Evolutionary conservation across 192 early-diverging fungal genomes (phyloP).

Genomic region (Diversispora epigaea): DNA sequence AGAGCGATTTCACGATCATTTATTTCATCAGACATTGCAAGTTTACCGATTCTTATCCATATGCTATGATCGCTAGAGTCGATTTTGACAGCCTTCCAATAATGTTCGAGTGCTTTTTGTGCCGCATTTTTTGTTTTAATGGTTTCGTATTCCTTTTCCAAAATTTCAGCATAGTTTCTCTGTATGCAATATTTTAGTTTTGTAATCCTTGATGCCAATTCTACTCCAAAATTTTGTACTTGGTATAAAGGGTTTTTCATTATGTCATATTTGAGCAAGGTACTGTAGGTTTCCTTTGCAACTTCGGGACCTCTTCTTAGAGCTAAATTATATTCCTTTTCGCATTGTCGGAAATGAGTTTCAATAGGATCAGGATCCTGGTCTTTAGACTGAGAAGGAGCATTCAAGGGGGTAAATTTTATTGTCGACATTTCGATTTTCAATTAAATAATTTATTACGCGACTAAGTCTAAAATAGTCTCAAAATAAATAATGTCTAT

Average conservation of each 20-base stretch:
- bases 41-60: conserved; percentile 10
- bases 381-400: too few species aligned
- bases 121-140: neutral
- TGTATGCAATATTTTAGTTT: conserved; percentile 14
- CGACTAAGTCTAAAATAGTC: too few species aligned
- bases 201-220: conserved; percentile 13
- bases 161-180: conserved; percentile 19
- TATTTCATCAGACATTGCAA: conserved; percentile 13
- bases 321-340: conserved; percentile 19
- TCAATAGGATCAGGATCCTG: too few species aligned
- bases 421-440: too few species aligned
- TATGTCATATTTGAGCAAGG: neutral
- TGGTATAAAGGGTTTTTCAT: conserved; percentile 1
- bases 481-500: too few species aligned
- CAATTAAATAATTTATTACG: too few species aligned
- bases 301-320: neutral
- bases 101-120: conserved; percentile 17
- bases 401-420: too few species aligned
- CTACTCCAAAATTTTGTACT: neutral
- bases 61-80: conserved; percentile 12
- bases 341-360: neutral
- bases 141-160: neutral
- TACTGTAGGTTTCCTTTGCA: neutral
- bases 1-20: neutral
- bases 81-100: conserved; percentile 4